Evolutionary conservation across 495 filamentous ascomycete genomes (phyloP), one percentile per base, ranked within the genome.

Genomic region (Tuber aestivum): DNA sequence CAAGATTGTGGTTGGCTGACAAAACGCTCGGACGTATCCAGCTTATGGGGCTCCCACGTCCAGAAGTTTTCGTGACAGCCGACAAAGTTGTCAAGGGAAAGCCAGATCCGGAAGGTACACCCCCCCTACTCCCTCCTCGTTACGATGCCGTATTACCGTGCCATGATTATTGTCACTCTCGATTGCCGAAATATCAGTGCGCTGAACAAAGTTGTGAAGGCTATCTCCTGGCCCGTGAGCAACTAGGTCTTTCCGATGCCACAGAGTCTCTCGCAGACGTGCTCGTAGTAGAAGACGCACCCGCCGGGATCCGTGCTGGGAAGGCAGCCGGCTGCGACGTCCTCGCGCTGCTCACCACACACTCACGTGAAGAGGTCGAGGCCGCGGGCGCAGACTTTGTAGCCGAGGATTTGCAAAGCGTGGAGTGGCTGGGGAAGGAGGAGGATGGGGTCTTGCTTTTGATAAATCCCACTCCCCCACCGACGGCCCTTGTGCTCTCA

Each of bases 311-410:
- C 77, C 85, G 84, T 71, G 91, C 94, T 32, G 95, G 95, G 37
- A 97, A 95, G 84, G 92, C 90, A 1, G 95, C 95, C 3, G 93
- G 93, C 3, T 98, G 93, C 85, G 90, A 89, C 82, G 95, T 99
- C 7, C 84, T 97, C 68, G 94, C 90, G n/a, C 83, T 99, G 44
- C 90, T 91, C 70, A 97, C 95, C 65, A 94, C 92, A 70, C 95
- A 99, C 84, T 88, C 89, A 35, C 85, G 90, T 61, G 89, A 89
- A 79, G 87, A 94, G 84, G 86, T 97, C 37, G 80, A 86, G 73
- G 88, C 86, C 41, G 92, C 93, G 18, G 91, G 89, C 16, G 92
- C 95, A 35, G 94, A 97, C 85, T 97, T 93, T 91, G 89, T 97
- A 41, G 90, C 97, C 38, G 86, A 87, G 78, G 93, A 99, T 84